phyloP scores from a whole-genome alignment of 208 protist genomes.

The Leishmania martiniquensis region DNA sequence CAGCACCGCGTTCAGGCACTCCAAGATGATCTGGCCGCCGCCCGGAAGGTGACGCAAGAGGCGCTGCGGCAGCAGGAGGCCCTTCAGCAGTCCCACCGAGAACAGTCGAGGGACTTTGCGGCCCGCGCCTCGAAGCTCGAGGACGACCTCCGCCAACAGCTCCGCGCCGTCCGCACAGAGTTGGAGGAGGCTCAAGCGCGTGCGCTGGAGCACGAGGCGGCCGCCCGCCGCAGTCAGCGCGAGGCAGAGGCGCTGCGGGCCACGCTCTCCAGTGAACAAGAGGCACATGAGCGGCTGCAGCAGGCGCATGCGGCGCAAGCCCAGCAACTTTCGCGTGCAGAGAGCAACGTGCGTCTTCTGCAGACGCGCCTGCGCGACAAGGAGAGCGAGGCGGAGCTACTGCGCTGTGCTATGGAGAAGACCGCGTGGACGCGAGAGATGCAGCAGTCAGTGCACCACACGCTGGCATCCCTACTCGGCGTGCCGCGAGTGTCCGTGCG shows the following conservation, averaged over 20 bases:
- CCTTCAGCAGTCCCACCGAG: constrained; percentile 11
- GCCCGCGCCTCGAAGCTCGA: constrained; percentile 13
- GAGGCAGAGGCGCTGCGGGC: constrained; percentile 30
- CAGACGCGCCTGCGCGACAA: constrained; percentile 35
- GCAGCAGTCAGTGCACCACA: constrained; percentile 19
- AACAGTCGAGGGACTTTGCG: constrained; percentile 10
- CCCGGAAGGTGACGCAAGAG: constrained; percentile 18
- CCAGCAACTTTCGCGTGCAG: constrained; percentile 27
- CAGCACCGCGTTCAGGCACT: constrained; percentile 24
- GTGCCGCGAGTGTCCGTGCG: constrained; percentile 14
- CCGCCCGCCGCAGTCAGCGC: constrained; percentile 27
- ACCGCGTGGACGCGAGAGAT: constrained; percentile 37
- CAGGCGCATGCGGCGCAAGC: constrained; percentile 19
- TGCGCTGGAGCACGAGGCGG: constrained; percentile 31
- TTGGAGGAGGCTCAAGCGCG: constrained; percentile 27
- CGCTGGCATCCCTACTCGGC: constrained; percentile 21
- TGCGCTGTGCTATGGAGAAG: constrained; percentile 49
- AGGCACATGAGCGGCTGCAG: constrained; percentile 33
- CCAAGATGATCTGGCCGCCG: constrained; percentile 22
- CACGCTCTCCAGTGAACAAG: constrained; percentile 22
- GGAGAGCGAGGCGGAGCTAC: constrained; percentile 57
- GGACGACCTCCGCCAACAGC: constrained; percentile 24
- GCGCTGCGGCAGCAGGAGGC: constrained; percentile 28
- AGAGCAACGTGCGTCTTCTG: constrained; percentile 31
- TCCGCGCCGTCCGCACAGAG: constrained; percentile 24